Evolutionary conservation across 2,329 filamentous ascomycete genomes (phyloP).

Genomic region (Aspergillus sp.): DNA sequence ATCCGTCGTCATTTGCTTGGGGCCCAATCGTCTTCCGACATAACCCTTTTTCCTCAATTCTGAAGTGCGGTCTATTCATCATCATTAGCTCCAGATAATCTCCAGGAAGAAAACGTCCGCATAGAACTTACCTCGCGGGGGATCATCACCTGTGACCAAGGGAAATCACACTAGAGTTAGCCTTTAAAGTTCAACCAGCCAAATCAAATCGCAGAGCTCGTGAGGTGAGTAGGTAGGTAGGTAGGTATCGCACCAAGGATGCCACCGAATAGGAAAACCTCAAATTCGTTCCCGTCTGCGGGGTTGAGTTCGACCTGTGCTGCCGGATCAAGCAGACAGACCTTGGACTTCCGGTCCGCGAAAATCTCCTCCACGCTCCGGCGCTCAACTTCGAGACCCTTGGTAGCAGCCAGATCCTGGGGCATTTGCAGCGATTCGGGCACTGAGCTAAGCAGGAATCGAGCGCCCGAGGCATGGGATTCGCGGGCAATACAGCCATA

Average conservation of each 20-base stretch:
- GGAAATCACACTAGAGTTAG: slow-evolving; percentile 3
- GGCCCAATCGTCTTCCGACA: slow-evolving; percentile 76
- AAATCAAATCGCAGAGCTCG: neutral
- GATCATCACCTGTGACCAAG: slow-evolving; percentile 73
- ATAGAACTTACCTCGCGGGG: slow-evolving; percentile 68
- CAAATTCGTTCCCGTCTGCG: slow-evolving; percentile 75
- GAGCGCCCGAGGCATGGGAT: slow-evolving; percentile 60
- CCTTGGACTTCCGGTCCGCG: slow-evolving; percentile 62
- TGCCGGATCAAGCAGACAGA: slow-evolving; percentile 86
- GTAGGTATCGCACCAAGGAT: slow-evolving; percentile 66
- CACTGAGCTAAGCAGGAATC: slow-evolving; percentile 79
- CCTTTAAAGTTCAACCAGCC: neutral
- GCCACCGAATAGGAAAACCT: slow-evolving; percentile 91
- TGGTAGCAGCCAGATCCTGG: slow-evolving; percentile 53
- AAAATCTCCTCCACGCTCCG: slow-evolving; percentile 81
- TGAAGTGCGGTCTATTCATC: slow-evolving; percentile 74
- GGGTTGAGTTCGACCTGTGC: slow-evolving; percentile 77
- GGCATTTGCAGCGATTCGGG: slow-evolving; percentile 60
- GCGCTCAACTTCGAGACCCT: slow-evolving; percentile 66
- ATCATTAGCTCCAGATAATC: neutral
- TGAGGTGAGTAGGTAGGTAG: neutral
- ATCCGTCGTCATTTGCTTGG: slow-evolving; percentile 97
- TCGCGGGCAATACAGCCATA: slow-evolving; percentile 84
- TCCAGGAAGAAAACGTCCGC: neutral
- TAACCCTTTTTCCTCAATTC: slow-evolving; percentile 94